Base-by-base conservation (phyloP, 345 rosid species). In the Melastoma malabathricum region DNA sequence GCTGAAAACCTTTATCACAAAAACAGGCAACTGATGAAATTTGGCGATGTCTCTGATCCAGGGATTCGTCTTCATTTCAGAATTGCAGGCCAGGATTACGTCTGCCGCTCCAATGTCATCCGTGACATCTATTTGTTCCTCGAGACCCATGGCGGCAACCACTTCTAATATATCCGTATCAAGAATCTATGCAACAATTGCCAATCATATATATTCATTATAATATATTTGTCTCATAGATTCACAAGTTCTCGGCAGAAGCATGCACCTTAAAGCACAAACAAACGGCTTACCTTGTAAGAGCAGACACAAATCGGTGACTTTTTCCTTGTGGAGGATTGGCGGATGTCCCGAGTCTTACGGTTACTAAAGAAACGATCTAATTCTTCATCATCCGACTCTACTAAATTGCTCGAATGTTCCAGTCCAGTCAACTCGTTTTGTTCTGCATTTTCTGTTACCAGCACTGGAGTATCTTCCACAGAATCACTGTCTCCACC, bases 121-220 rank as follows among this genome's bases (percentile, higher is more conserved):
- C 5, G 85, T 84, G 13, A 72, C 75, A 61, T 82, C 83, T 55
- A 90, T 71, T 31, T 75, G 77, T 31, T 78, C 80, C 43, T 84
- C 87, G 23, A 84, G 82, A 45, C 96, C 98, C 98, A 90, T 80
- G 13, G 82, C 93, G 44, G 64, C 71, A n/a, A 89, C 87, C 64
- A 90, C 93, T 75, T 86, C 86, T 46, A 80, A 67, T 56, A 90
- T 72, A 75, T 90, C 94, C 61, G 83, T 80, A 78, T 84, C 93
- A 45, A 77, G 76, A 60, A 84, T 86, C 96, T 84, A 63, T 46
- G 54, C 31, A 27, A 27, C 6, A 27, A 27, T n/a, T 6, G 6
- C 6, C 31, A 27, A 27, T 3, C 31, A 27, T 27, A 27, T 15
- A 15, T 17, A 47, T n/a, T n/a, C 50, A 9, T 9, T 15, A 15